Conservation (phyloP, 805 yeast genomes). For the Zygoascus ofunaensis region DNA sequence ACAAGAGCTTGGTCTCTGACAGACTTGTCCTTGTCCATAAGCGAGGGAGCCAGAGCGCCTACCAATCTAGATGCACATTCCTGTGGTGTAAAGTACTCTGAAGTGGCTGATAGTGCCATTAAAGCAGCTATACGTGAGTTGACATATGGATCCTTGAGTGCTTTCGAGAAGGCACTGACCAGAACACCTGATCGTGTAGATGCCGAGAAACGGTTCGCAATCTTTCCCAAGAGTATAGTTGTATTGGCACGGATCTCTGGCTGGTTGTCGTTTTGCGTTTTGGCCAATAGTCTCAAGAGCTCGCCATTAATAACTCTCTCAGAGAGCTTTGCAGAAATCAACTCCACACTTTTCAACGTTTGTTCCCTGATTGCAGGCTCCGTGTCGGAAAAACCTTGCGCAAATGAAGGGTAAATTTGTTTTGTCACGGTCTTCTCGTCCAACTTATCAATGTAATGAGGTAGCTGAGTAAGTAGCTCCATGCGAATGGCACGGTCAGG, state of each 20-base stretch:
- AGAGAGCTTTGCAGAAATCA: constrained; percentile 53
- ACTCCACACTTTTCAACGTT: constrained; percentile 57
- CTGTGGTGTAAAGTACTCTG: constrained; percentile 60
- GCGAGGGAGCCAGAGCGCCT: constrained; percentile 75
- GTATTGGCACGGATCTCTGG: constrained; percentile 75
- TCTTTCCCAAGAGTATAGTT: constrained; percentile 54
- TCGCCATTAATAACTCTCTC: constrained; percentile 84
- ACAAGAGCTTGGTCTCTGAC: constrained; percentile 67
- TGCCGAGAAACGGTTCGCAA: constrained; percentile 53
- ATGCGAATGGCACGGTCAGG: constrained; percentile 74
- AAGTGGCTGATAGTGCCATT: constrained; percentile 56
- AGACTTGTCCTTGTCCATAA: constrained; percentile 61
- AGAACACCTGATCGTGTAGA: constrained; percentile 57
- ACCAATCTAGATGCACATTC: constrained; percentile 72
- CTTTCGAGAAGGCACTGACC: constrained; percentile 78
- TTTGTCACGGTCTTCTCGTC: constrained; percentile 56
- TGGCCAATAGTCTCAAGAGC: constrained; percentile 68
- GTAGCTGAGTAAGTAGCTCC: constrained; percentile 55
- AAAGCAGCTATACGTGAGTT: constrained; percentile 72
- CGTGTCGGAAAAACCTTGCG: constrained; percentile 81
- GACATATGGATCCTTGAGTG: constrained; percentile 68
- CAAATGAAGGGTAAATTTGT: constrained; percentile 54
- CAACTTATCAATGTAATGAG: constrained; percentile 42
- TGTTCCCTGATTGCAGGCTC: constrained; percentile 73
- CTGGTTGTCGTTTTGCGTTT: constrained; percentile 65